A percentile compares a stretch with the other conserved stretches of the same genome.
phyloP scores from a whole-genome alignment of 176 grass and related monocot genomes.

The Eragrostis nindensis region DNA sequence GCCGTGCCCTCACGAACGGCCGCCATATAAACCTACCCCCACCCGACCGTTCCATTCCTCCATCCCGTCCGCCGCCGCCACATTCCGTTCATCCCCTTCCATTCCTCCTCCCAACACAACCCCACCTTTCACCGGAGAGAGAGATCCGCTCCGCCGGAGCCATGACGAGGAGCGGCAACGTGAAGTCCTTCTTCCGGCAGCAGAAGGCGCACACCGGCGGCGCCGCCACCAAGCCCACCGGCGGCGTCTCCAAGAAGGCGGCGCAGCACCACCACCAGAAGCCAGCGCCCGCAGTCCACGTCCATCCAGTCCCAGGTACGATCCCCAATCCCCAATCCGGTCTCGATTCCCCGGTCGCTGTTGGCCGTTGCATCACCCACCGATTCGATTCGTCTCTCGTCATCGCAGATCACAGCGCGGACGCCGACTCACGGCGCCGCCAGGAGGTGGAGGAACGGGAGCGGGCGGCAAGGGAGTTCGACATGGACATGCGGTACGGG shows the following conservation, averaged over 20 bases:
- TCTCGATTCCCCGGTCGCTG: background rate
- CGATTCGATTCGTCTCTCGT: background rate
- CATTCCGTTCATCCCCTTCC: background rate
- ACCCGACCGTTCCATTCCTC: background rate
- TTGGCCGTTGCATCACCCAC: background rate
- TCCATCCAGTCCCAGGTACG: background rate
- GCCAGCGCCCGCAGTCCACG: background rate
- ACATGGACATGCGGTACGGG: conserved; percentile 81
- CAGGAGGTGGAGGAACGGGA: conserved; percentile 30
- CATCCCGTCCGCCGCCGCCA: background rate
- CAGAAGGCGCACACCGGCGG: conserved; percentile 53
- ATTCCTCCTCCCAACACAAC: background rate
- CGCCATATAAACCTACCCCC: conserved; percentile 12
- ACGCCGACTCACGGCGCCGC: background rate
- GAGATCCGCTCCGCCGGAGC: background rate
- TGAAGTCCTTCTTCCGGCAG: conserved; percentile 74
- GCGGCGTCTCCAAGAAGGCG: conserved; percentile 50
- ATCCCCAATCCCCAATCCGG: background rate
- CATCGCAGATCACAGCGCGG: conserved; percentile 1
- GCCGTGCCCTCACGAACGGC: background rate
- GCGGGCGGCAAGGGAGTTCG: conserved; percentile 60
- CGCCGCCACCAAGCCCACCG: conserved; percentile 42
- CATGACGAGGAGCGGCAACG: conserved; percentile 44
- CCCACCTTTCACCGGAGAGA: background rate
- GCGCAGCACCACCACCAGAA: too few species aligned